Base-by-base conservation (phyloP, 352 stramenopile genomes). In the Discostella stelligera region DNA sequence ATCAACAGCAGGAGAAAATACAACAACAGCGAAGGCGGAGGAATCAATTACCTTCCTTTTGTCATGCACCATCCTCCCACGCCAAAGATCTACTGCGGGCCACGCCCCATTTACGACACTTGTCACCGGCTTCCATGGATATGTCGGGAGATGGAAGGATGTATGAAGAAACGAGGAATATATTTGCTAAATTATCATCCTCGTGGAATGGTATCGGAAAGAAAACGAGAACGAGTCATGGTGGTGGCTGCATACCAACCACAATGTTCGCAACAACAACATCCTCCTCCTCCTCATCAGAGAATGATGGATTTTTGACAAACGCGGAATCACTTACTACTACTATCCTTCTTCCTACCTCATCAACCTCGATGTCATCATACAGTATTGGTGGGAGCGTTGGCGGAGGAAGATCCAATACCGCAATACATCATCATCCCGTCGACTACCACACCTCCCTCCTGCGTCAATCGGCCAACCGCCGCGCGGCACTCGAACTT, bases 51-150 rank as follows among this genome's bases (percentile, higher is more conserved):
- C 74, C 74, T 20, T 18, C 21, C 30, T 81, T 81, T 59, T 81
- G 74, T 46, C 68, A 77, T 60, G 61, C 70, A n/a, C 62, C 74
- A 21, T 60, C 85, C 49, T 77, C 84, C 25, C 88, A 93, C 65
- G 81, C 83, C 11, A 73, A 89, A 27, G 77, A 88, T 46, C 73
- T 93, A 14, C 71, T 93, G 9, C 60, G 82, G 44, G 79, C 76
- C 4, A 91, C 86, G 16, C 88, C 88, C 25, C 86, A 93, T 50
- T 75, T 92, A 20, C 73, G 88, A 50, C 79, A 90, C 39, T 78
- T 93, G 30, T 87, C 82, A 27, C 58, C 46, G 16, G 79, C 84
- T 30, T 90, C 84, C 14, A 82, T 56, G n/a, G 84, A 92, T 71
- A 90, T 91, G 79, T 79, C 84, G 16, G 79, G 78, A 37, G 52